These are phyloP conservation scores for Thielaviopsis musarum DNA, from an alignment of 2,329 filamentous ascomycete genomes.

Conservation along the genomic window DNA sequence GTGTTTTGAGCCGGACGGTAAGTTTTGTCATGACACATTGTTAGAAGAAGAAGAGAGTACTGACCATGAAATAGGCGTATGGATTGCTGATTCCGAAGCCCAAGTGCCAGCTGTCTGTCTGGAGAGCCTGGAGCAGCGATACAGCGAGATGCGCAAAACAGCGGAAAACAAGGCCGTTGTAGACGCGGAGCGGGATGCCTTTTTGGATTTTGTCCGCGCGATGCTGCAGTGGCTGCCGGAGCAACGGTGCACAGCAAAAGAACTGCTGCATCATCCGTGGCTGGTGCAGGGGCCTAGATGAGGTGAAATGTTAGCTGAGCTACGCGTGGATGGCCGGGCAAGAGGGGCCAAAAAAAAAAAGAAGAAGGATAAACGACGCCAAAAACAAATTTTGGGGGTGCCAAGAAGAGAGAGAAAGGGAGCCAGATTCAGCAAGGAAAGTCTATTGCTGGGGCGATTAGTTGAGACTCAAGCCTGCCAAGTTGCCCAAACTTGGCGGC, in stretches of 20 bases:
- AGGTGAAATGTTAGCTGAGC: background rate
- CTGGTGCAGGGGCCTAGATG: background rate
- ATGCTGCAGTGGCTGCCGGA: slow-evolving; percentile 11
- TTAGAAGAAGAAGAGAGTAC: background rate
- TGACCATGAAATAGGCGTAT: background rate
- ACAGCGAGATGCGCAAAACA: background rate
- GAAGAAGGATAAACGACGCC: too few relatives aligned
- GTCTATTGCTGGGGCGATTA: too few relatives aligned
- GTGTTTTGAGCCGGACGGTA: slow-evolving; percentile 10
- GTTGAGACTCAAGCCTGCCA: too few relatives aligned
- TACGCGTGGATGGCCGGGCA: background rate
- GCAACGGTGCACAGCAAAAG: slow-evolving; percentile 4
- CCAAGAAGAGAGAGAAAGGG: background rate
- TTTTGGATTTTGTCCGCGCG: slow-evolving; percentile 6
- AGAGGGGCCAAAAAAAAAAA: background rate
- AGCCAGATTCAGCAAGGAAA: too few relatives aligned
- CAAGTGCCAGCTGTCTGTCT: slow-evolving; percentile 7
- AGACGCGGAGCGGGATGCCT: slow-evolving; percentile 1
- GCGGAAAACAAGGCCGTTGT: background rate
- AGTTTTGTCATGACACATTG: background rate
- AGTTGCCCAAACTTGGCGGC: too few relatives aligned
- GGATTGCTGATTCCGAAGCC: slow-evolving; percentile 9
- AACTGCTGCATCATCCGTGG: slow-evolving; percentile 7
- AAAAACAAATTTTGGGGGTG: too few relatives aligned
- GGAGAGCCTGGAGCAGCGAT: slow-evolving; percentile 7